Conservation (phyloP, 371 early-diverging fungal species). For the Conidiobolus incongruus region DNA sequence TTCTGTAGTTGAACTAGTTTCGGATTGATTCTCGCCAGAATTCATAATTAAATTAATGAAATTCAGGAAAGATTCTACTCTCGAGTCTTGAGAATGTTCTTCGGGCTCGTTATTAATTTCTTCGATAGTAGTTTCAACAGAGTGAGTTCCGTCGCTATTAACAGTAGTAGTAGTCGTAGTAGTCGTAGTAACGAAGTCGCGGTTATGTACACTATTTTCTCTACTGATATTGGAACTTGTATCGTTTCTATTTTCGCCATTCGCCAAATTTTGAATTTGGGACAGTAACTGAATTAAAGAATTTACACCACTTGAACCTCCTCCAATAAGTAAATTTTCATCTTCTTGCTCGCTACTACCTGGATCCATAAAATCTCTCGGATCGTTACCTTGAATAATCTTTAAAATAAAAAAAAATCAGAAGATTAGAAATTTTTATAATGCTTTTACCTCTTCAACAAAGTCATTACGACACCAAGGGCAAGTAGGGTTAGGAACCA, state of each 20-base stretch:
- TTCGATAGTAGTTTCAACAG: not conserved
- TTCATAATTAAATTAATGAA: slow-evolving; percentile 2
- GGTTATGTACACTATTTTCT: not conserved
- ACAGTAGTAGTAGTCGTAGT: slow-evolving; percentile 3
- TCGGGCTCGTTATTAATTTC: not conserved
- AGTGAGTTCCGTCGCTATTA: not conserved
- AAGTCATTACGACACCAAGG: slow-evolving; percentile 34
- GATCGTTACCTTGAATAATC: slow-evolving; percentile 7
- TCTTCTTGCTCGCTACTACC: not conserved
- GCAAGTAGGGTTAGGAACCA: slow-evolving; percentile 28
- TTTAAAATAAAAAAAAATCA: not conserved
- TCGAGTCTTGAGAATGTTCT: not conserved
- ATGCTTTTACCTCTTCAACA: slow-evolving; percentile 28
- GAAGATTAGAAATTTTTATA: not conserved
- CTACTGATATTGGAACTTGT: too few species aligned
- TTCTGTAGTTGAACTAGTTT: not conserved
- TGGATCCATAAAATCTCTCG: slow-evolving; percentile 4
- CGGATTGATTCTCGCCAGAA: not conserved
- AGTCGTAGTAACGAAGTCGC: slow-evolving; percentile 1
- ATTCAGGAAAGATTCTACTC: slow-evolving; percentile 1
- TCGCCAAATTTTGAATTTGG: not conserved
- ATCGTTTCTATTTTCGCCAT: slow-evolving; percentile 1
- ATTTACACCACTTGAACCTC: not conserved
- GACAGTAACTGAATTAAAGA: not conserved
- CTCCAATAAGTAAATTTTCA: not conserved